Percentiles rank a stretch among this genome's conserved stretches.
Evolutionary conservation across 768 basidiomycete genomes (phyloP).

Genomic region (Collybia nuda): DNA sequence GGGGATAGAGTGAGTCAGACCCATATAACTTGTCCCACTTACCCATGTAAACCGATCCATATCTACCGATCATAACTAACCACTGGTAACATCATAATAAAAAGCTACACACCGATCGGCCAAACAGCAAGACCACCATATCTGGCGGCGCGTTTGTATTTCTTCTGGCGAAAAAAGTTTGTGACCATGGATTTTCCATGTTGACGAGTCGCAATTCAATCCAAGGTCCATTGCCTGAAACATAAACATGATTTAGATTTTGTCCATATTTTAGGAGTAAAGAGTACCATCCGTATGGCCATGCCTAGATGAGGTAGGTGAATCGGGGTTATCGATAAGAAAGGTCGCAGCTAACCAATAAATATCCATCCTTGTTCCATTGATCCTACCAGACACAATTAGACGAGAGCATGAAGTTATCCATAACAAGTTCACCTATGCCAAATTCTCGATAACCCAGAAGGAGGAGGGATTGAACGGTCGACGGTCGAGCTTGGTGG

Average conservation of each 20-base stretch:
- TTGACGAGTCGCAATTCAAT: slow-evolving; percentile 74
- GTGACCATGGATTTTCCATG: slow-evolving; percentile 66
- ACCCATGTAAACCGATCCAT: slow-evolving; percentile 78
- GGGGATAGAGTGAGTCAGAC: slow-evolving; percentile 5
- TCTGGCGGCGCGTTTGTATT: slow-evolving; percentile 69
- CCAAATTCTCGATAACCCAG: slow-evolving; percentile 86
- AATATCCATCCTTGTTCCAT: slow-evolving; percentile 90
- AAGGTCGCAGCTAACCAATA: slow-evolving; percentile 45
- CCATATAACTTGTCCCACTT: slow-evolving; percentile 11
- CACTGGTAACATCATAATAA: background rate
- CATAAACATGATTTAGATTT: slow-evolving; percentile 1
- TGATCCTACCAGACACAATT: slow-evolving; percentile 32
- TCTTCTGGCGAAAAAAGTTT: slow-evolving; percentile 65
- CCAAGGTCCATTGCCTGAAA: slow-evolving; percentile 76
- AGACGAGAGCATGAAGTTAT: background rate
- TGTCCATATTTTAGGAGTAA: background rate
- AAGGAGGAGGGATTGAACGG: slow-evolving; percentile 79
- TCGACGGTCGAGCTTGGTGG: slow-evolving; percentile 68
- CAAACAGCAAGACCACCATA: slow-evolving; percentile 78
- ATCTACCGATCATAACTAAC: slow-evolving; percentile 33
- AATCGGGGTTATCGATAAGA: background rate
- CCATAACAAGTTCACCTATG: slow-evolving; percentile 39
- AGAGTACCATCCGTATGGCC: slow-evolving; percentile 71
- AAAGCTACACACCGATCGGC: slow-evolving; percentile 57
- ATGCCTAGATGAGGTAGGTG: slow-evolving; percentile 42